Evolutionary conservation across 1,284 basidiomycete genomes (phyloP).

Genomic region (Rhodotorula sp.): DNA sequence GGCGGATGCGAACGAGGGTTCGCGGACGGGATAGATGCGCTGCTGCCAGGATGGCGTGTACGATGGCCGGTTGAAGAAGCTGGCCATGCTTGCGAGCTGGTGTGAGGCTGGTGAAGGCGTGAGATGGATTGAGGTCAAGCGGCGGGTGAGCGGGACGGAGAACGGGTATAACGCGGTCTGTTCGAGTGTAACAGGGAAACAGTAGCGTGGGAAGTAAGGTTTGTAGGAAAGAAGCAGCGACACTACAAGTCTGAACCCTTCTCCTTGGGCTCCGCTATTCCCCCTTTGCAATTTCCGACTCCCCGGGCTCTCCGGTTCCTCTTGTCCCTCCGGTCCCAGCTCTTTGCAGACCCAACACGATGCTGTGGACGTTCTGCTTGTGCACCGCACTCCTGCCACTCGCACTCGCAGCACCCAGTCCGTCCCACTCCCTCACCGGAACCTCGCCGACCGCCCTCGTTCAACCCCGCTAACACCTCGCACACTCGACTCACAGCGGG

Average conservation of each 20-base stretch:
- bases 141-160: not conserved
- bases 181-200: no score
- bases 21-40: slow-evolving; percentile 31
- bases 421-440: not conserved
- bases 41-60: slow-evolving; percentile 25
- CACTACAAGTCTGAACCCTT: no score
- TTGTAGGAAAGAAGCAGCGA: no score
- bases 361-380: not conserved
- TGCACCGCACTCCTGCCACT: not conserved
- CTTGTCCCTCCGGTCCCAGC: not conserved
- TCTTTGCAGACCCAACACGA: not conserved
- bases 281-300: no score
- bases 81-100: slow-evolving; percentile 7
- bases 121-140: not conserved
- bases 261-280: no score
- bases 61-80: slow-evolving; percentile 17
- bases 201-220: no score
- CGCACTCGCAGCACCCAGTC: not conserved
- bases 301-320: no score
- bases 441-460: not conserved
- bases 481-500: not conserved
- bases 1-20: slow-evolving; percentile 22
- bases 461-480: not conserved
- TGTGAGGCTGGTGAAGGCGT: not conserved
- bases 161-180: not conserved